A percentile compares a stretch with the other conserved stretches of the same genome.
Evolutionary conservation across 306 rosid species (phyloP).

Genomic region (Neltuma alba): DNA sequence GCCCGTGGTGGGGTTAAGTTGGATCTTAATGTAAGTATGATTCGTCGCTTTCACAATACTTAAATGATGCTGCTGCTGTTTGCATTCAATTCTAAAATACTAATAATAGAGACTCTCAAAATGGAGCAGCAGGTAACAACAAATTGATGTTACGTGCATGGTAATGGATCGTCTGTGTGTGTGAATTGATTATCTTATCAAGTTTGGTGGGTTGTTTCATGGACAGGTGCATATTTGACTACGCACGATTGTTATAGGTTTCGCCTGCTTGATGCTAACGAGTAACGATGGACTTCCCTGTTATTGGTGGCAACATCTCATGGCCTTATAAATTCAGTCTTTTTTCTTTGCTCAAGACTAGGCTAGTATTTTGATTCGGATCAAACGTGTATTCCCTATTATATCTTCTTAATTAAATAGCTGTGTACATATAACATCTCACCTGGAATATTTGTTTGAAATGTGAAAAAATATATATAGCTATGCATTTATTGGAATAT

Average conservation of each 20-base stretch:
- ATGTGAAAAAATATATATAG: too few species aligned
- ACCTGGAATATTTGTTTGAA: not conserved
- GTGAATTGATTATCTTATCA: not conserved
- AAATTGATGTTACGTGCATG: not conserved
- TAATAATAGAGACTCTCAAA: conserved; percentile 10
- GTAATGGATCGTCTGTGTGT: conserved; percentile 7
- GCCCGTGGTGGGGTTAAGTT: conserved; percentile 51
- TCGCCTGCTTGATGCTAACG: not conserved
- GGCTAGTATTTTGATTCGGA: not conserved
- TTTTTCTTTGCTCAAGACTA: not conserved
- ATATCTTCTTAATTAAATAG: too few species aligned
- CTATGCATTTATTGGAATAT: too few species aligned
- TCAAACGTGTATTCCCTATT: not conserved
- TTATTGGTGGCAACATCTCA: not conserved
- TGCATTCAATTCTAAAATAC: conserved; percentile 27
- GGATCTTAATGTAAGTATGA: conserved; percentile 42
- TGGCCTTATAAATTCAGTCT: not conserved
- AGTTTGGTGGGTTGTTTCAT: not conserved
- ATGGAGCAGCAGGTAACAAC: conserved; percentile 15
- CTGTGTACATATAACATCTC: too few species aligned
- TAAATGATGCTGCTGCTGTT: conserved; percentile 52
- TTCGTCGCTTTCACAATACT: conserved; percentile 46
- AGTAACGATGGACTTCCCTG: too few species aligned
- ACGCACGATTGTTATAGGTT: not conserved
- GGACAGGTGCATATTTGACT: not conserved